Evolutionary conservation across 176 grass and related monocot species (phyloP), one percentile per base, ranked within the genome.

Genomic region (Zoysia japonica): DNA sequence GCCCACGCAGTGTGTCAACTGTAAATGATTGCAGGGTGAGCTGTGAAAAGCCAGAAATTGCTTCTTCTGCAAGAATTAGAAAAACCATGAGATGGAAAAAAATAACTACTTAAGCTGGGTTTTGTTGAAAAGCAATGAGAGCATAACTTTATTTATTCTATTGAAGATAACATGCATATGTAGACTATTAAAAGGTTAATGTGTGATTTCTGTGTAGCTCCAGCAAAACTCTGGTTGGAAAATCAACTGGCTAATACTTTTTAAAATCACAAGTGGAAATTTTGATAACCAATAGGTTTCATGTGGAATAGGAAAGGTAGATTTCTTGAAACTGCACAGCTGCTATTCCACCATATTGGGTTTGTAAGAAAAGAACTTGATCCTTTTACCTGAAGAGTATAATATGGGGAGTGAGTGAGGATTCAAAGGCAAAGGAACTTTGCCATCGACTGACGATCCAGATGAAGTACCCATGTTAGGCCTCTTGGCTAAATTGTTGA

Each of bases 21-120:
- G 90, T 98, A 74, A 92, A 88, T 44, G 90, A 83, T 63, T 94
- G 90, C 59, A 98, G 88, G 45, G 88, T 87, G 28, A 89, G 62
- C 71, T 88, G 84, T 62, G 92, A 89, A 83, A 88, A 91, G 39
- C 88, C 87, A 53, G 74, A 83, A 75, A 78, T 84, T 71, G 80
- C 81, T 75, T 76, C 85, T 50, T 80, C 83, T 85, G 71, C 87
- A 81, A 57, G 41, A 28, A 70, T 85, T 77, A 66, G 71, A 55
- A 6, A n/a, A 28, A 48, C 54, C 36, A 80, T 84, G 17, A 85
- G 71, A 49, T 63, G 41, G 16, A 57, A 51, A 11, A 72, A 60
- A 57, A 65, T 13, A 68, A 38, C n/a, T 60, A 66, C 9, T 13
- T n/a, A 48, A 61, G 54, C 20, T 49, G 36, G 55, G 28, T 76